A percentile compares a stretch with the other conserved stretches of the same genome.
phyloP scores from a whole-genome alignment of 495 filamentous ascomycete genomes.

The Cladorrhinum samala region DNA sequence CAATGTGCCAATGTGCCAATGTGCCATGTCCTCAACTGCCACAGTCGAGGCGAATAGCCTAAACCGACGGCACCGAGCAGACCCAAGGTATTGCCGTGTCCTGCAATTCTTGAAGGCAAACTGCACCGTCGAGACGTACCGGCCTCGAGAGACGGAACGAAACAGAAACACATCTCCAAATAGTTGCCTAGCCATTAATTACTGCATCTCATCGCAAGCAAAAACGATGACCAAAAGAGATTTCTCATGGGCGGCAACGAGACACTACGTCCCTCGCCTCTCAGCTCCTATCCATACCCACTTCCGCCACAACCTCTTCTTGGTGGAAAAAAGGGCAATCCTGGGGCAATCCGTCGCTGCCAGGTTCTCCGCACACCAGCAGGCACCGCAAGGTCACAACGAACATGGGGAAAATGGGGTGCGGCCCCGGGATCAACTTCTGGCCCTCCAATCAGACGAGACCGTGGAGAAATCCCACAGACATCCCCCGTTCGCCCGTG shows the following conservation, averaged over 20 bases:
- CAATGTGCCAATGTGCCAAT: too few relatives aligned
- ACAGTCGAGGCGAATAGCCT: neutral
- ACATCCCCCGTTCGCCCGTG: constrained; percentile 7
- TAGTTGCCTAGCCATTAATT: too few relatives aligned
- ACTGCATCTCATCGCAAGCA: too few relatives aligned
- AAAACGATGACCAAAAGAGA: too few relatives aligned
- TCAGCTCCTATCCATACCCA: too few relatives aligned
- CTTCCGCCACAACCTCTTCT: constrained; percentile 5
- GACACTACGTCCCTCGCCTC: constrained; percentile 5
- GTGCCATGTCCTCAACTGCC: neutral
- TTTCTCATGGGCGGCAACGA: constrained; percentile 7
- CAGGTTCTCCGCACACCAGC: neutral
- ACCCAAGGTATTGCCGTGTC: neutral
- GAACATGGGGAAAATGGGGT: constrained; percentile 1
- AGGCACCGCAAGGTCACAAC: neutral
- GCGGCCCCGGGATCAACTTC: constrained; percentile 1
- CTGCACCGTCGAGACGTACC: too few relatives aligned
- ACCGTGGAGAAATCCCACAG: too few relatives aligned
- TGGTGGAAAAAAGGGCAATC: constrained; percentile 15
- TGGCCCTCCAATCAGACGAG: constrained; percentile 12
- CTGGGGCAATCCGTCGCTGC: neutral
- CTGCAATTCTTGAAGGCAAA: neutral
- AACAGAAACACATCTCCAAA: too few relatives aligned
- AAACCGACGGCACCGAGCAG: neutral
- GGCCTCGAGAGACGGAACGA: too few relatives aligned